Percentiles rank a stretch among this genome's conserved stretches.
Evolutionary conservation across 768 basidiomycete genomes (phyloP).

Genomic region (Xerocomellus chrysenteron): DNA sequence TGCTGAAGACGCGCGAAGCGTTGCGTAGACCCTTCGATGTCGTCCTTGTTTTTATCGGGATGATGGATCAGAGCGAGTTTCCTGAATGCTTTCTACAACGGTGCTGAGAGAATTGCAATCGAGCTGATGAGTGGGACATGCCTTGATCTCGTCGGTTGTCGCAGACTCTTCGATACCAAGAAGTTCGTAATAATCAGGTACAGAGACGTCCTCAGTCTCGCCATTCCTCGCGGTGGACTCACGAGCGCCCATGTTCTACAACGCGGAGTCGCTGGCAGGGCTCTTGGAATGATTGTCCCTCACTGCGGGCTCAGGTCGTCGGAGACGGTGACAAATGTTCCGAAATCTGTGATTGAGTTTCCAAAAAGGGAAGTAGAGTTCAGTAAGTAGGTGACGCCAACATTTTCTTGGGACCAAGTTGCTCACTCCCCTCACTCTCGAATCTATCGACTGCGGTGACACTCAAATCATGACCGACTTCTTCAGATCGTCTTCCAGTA

Average conservation of each 20-base stretch:
- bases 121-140: constrained; percentile 21
- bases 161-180: constrained; percentile 81
- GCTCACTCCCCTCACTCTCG: not conserved
- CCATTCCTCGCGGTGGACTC: constrained; percentile 53
- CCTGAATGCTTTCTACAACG: constrained; percentile 71
- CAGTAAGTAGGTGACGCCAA: not conserved
- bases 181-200: constrained; percentile 77
- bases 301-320: not conserved
- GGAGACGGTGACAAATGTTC: not conserved
- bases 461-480: constrained; percentile 50
- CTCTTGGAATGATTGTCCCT: not conserved
- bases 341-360: not conserved
- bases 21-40: constrained; percentile 82
- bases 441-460: not conserved
- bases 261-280: not conserved
- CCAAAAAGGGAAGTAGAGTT: constrained; percentile 15
- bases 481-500: constrained; percentile 39
- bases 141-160: constrained; percentile 88
- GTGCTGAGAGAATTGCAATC: constrained; percentile 2
- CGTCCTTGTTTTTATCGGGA: constrained; percentile 84
- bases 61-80: constrained; percentile 82
- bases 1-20: constrained; percentile 88
- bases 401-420: not conserved
- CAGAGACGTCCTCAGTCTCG: constrained; percentile 23
- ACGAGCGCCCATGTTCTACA: constrained; percentile 58